Base-by-base conservation (phyloP, 2,329 filamentous ascomycete genomes). In the Colletotrichum musicola region DNA sequence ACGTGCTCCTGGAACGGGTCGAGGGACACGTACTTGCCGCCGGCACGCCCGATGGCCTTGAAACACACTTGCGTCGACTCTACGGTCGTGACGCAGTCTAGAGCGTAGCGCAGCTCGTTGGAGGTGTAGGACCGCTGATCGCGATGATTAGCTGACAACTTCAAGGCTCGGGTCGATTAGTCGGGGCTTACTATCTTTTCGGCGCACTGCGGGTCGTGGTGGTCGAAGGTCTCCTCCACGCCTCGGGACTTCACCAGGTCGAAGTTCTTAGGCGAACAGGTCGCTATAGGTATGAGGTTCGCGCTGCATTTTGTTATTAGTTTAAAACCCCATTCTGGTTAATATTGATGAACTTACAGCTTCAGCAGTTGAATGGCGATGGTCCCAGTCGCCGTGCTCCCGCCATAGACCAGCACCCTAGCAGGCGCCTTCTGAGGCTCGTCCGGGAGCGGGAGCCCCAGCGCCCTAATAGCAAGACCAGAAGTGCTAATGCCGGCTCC, bases 221-320 rank as follows among this genome's bases (percentile, higher is more conserved):
- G 85, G 77, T 88, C 83, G 69, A 86, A 83, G 18, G 77, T 79
- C 7, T 75, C 73, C 30, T 81, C 81, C 9, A 84, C 85, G 16
- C 86, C 85, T 6, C 82, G 78, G 0, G 73, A 75, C 62, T 76
- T 75, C 27, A 83, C 78, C 7, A 82, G 77, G 1, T 76, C 78
- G 51, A 77, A 76, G 71, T 84, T 83, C 22, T 69, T 68, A 2
- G 77, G 73, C 27, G 82, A 82, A 69, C 78, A 80, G 4, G 78
- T 81, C 13, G 44, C 44, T 13, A 47, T 47, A n/a, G 44, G 44
- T 3, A 10, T 10, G 10, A 40, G 38, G 44, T n/a, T 47, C 14
- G 7, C 14, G 44, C 44, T 25, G 22, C 3, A 1, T 25, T 25
- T 4, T 4, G 22, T 25, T 25, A 25, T 25, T 25, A 25, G 22